phyloP scores from a whole-genome alignment of 495 filamentous ascomycete genomes.

The Trichodelitschia bisporula region DNA sequence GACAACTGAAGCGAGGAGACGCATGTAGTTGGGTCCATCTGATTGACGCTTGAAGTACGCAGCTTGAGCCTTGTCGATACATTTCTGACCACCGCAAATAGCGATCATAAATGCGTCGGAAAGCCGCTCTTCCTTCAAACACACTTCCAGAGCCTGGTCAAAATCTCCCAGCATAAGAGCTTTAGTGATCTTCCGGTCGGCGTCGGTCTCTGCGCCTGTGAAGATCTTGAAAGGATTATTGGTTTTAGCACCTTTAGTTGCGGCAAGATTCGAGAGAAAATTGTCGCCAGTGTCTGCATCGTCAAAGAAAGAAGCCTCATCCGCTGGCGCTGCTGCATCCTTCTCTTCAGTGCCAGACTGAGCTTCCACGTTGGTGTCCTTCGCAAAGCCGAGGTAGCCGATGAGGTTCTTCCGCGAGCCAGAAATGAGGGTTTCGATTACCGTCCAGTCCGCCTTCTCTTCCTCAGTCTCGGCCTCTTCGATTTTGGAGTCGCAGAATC shows the following conservation, averaged over 20 bases:
- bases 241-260: constrained; percentile 55
- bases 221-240: constrained; percentile 76
- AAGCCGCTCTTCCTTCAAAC: constrained; percentile 64
- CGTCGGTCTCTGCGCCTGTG: constrained; percentile 49
- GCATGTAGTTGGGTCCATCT: constrained; percentile 71
- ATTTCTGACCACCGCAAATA: constrained; percentile 81
- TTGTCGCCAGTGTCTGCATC: constrained; percentile 42
- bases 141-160: constrained; percentile 69
- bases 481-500: constrained; percentile 62
- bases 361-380: constrained; percentile 10
- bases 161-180: constrained; percentile 77
- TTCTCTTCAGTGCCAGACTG: constrained; percentile 10
- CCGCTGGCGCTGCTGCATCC: constrained; percentile 17
- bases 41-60: constrained; percentile 70
- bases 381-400: constrained; percentile 62
- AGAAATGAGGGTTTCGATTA: constrained; percentile 70
- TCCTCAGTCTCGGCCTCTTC: constrained; percentile 51
- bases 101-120: constrained; percentile 97
- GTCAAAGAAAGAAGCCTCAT: constrained; percentile 52
- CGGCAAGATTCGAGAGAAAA: constrained; percentile 53
- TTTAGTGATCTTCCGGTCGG: constrained; percentile 69
- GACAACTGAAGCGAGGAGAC: constrained; percentile 73
- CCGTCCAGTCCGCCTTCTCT: constrained; percentile 87
- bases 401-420: constrained; percentile 56
- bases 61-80: constrained; percentile 81